A percentile compares a stretch with the other conserved stretches of the same genome.
phyloP scores from a whole-genome alignment of 2,329 filamentous ascomycete genomes.

The Ascochyta viciae-villosae region DNA sequence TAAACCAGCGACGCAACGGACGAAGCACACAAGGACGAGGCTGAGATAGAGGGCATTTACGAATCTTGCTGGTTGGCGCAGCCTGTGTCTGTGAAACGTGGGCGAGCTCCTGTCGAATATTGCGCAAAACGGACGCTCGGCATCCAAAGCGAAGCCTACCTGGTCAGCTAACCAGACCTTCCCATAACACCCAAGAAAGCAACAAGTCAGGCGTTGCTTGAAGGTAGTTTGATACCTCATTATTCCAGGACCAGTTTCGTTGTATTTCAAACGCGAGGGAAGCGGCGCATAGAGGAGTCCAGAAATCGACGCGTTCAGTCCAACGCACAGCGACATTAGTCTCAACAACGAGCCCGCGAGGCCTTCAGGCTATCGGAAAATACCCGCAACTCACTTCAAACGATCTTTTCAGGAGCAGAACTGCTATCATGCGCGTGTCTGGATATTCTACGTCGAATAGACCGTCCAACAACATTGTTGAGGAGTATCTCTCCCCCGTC shows the following conservation, averaged over 20 bases:
- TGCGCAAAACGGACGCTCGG: background rate
- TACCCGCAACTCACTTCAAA: background rate
- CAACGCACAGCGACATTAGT: background rate
- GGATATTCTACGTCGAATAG: slow-evolving; percentile 27
- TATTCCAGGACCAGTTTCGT: background rate
- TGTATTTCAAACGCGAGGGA: slow-evolving; percentile 8
- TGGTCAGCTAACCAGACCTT: too few species aligned
- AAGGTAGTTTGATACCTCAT: too few species aligned
- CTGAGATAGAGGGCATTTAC: background rate
- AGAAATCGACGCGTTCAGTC: background rate
- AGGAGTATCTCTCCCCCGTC: slow-evolving; percentile 43
- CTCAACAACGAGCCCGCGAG: background rate
- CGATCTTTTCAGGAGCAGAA: background rate
- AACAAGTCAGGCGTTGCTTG: background rate
- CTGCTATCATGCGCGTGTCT: slow-evolving; percentile 27
- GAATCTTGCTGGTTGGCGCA: slow-evolving; percentile 15
- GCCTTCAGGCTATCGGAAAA: background rate
- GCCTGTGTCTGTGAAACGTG: slow-evolving; percentile 4
- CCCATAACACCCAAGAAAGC: too few species aligned
- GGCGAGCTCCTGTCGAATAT: slow-evolving; percentile 16
- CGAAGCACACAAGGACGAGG: slow-evolving; percentile 9
- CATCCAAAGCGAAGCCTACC: background rate
- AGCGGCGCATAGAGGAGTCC: slow-evolving; percentile 14
- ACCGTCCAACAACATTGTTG: slow-evolving; percentile 42
- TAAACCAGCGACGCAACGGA: slow-evolving; percentile 7